phyloP scores from a whole-genome alignment of 2,329 filamentous ascomycete genomes.

The Stromatinia cepivora region DNA sequence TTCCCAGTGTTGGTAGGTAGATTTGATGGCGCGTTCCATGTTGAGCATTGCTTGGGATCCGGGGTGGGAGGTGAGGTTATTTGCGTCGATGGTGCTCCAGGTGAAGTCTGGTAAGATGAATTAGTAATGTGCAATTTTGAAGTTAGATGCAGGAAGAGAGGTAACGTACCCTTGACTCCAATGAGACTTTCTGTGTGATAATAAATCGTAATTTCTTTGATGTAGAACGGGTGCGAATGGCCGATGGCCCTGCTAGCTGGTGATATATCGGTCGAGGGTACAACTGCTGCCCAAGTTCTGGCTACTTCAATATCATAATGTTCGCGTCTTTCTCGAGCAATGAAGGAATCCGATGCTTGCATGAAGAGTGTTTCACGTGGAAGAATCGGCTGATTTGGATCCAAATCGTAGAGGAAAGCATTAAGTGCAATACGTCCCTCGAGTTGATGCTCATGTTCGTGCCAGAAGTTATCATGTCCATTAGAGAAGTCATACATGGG shows the following conservation, averaged over 20 bases:
- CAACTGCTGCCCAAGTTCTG: background rate
- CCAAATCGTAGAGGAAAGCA: constrained; percentile 14
- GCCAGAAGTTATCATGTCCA: background rate
- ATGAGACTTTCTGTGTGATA: background rate
- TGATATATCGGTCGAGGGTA: background rate
- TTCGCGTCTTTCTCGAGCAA: background rate
- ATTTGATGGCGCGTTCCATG: background rate
- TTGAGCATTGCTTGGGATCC: background rate
- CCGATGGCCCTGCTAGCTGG: background rate
- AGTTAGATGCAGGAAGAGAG: too few relatives aligned
- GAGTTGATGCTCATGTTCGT: background rate
- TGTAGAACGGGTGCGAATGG: background rate
- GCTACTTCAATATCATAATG: background rate
- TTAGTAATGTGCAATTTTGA: background rate
- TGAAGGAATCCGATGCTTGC: background rate
- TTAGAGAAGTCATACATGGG: background rate
- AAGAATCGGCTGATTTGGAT: background rate
- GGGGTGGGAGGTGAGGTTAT: background rate
- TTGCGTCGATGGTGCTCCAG: background rate
- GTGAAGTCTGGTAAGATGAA: background rate
- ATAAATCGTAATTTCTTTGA: background rate
- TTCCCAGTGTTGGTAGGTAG: background rate
- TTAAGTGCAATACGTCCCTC: background rate
- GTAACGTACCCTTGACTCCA: background rate
- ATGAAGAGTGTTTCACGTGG: background rate